These are phyloP conservation scores for Claviceps africana DNA, from an alignment of 2,329 filamentous ascomycete genomes.

Conservation along the genomic window DNA sequence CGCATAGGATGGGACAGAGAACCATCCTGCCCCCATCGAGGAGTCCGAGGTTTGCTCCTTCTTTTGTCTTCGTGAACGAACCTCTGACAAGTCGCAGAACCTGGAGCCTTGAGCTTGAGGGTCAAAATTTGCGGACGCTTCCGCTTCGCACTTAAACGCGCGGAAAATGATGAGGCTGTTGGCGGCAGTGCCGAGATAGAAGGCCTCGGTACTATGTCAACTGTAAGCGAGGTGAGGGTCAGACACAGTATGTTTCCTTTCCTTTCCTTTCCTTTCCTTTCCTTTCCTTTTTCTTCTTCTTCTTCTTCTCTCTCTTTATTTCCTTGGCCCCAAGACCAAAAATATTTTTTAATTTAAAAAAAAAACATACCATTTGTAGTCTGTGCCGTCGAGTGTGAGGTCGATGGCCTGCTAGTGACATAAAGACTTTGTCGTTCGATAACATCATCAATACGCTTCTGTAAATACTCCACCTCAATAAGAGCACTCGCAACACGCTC, in stretches of 20 bases:
- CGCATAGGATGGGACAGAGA: slow-evolving; percentile 42
- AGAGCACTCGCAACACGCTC: slow-evolving; percentile 43
- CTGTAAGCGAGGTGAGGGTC: background rate
- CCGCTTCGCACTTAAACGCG: slow-evolving; percentile 35
- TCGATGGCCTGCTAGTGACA: slow-evolving; percentile 37
- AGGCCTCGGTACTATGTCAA: slow-evolving; percentile 36
- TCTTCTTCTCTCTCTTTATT: too few species aligned
- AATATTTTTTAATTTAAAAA: too few species aligned
- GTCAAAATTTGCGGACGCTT: slow-evolving; percentile 22
- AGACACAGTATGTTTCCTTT: too few species aligned
- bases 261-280: too few species aligned
- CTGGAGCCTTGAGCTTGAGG: slow-evolving; percentile 20
- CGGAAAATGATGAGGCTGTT: slow-evolving; percentile 41
- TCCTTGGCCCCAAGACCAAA: too few species aligned
- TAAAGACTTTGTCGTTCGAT: slow-evolving; percentile 48
- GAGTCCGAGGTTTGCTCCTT: background rate
- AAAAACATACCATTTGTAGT: slow-evolving; percentile 17
- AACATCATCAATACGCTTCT: slow-evolving; percentile 45
- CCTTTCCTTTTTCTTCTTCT: too few species aligned
- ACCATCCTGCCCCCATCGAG: slow-evolving; percentile 12
- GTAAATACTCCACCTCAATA: slow-evolving; percentile 42
- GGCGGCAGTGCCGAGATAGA: slow-evolving; percentile 43
- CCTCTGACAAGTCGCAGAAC: slow-evolving; percentile 15
- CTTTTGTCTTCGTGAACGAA: background rate
- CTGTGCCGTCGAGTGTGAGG: slow-evolving; percentile 26